Evolutionary conservation across 2,329 filamentous ascomycete genomes (phyloP).

Genomic region (Sporothrix luriei): DNA sequence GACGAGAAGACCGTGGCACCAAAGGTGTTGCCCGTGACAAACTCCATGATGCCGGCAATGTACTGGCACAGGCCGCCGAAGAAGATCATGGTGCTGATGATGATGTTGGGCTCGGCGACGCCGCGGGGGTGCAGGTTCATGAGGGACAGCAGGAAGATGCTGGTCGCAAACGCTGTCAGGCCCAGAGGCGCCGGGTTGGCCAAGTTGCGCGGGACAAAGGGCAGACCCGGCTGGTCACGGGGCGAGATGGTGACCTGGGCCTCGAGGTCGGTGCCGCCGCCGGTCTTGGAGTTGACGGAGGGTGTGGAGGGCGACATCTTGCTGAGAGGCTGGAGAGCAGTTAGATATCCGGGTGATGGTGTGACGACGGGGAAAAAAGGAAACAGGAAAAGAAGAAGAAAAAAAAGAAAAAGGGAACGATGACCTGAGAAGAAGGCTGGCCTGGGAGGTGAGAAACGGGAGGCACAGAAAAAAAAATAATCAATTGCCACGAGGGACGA

Average conservation of each 20-base stretch:
- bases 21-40: conserved; percentile 81
- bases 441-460: no score
- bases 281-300: conserved; percentile 31
- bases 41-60: conserved; percentile 86
- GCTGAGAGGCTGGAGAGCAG: background rate
- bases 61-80: conserved; percentile 80
- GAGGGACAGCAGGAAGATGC: conserved; percentile 76
- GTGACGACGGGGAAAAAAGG: background rate
- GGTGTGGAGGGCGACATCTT: conserved; percentile 31
- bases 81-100: conserved; percentile 70
- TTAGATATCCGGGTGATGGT: background rate
- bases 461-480: background rate
- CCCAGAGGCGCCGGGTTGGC: conserved; percentile 79
- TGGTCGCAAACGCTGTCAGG: conserved; percentile 76
- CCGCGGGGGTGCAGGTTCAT: conserved; percentile 72
- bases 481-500: background rate
- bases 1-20: conserved; percentile 79
- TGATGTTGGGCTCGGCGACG: conserved; percentile 64
- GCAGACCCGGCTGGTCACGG: conserved; percentile 33
- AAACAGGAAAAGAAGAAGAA: background rate
- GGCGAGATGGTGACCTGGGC: conserved; percentile 34
- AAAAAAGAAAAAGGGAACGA: background rate
- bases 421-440: background rate
- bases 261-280: conserved; percentile 34
- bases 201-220: conserved; percentile 46